These are phyloP conservation scores for Apiospora koreana DNA, from an alignment of 2,329 filamentous ascomycete genomes.

Conservation along the genomic window DNA sequence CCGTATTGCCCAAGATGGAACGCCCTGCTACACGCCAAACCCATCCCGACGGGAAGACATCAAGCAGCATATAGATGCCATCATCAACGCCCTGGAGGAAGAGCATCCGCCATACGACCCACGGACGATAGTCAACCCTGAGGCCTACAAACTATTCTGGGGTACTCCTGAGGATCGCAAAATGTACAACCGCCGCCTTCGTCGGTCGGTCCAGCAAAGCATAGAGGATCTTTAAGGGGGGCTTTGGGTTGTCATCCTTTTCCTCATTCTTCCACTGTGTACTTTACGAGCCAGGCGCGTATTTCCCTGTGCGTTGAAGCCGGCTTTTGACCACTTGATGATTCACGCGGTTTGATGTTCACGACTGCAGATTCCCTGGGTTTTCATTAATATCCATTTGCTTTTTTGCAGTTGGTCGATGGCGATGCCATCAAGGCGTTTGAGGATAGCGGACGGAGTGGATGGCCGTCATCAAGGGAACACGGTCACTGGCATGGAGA, in stretches of 20 bases:
- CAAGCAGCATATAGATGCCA: constrained; percentile 78
- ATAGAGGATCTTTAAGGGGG: constrained; percentile 54
- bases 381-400: constrained; percentile 5
- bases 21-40: constrained; percentile 77
- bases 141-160: constrained; percentile 87
- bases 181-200: constrained; percentile 77
- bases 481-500: constrained; percentile 3
- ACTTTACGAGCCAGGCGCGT: background rate
- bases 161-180: constrained; percentile 77
- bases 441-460: constrained; percentile 2
- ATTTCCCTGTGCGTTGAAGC: background rate
- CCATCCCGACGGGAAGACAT: constrained; percentile 69
- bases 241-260: background rate
- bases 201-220: constrained; percentile 73
- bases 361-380: constrained; percentile 2
- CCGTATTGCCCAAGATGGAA: constrained; percentile 76
- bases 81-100: constrained; percentile 83
- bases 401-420: background rate
- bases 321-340: constrained; percentile 9
- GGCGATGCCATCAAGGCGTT: background rate
- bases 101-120: constrained; percentile 88
- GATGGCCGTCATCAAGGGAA: background rate
- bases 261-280: background rate
- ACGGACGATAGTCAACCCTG: constrained; percentile 80
- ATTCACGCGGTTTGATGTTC: constrained; percentile 12